Conservation (phyloP, 1,284 basidiomycete species). For the Cyathus olla region DNA sequence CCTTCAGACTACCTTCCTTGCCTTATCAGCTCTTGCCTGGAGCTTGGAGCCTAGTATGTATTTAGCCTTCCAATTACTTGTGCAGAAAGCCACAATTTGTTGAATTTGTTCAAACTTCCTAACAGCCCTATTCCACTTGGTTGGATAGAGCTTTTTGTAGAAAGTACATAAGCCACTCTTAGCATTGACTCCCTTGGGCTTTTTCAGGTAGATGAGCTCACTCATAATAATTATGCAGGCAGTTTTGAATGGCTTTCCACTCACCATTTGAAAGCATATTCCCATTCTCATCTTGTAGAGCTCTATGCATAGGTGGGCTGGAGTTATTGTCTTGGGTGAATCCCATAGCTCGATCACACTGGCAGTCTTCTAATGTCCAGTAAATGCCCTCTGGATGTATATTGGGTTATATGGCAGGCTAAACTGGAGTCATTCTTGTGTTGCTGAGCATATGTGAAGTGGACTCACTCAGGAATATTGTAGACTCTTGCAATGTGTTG, state of each 20-base stretch:
- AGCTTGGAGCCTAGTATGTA: conserved; percentile 3
- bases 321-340: neutral
- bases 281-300: conserved; percentile 2
- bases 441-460: too few species aligned
- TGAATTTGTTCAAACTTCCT: neutral
- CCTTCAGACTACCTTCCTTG: neutral
- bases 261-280: neutral
- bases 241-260: neutral
- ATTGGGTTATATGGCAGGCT: neutral
- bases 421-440: too few species aligned
- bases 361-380: conserved; percentile 6
- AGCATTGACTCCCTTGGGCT: neutral
- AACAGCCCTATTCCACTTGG: conserved; percentile 1
- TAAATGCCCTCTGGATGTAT: neutral
- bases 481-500: too few species aligned
- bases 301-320: conserved; percentile 4
- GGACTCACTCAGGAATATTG: too few species aligned
- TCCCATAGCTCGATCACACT: neutral
- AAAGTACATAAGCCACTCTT: neutral
- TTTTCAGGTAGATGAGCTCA: neutral
- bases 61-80: conserved; percentile 9
- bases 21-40: neutral
- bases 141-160: conserved; percentile 1
- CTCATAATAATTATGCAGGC: neutral
- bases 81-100: conserved; percentile 1